Evolutionary conservation across 495 filamentous ascomycete genomes (phyloP), one percentile per base, ranked within the genome.

Genomic region (Penicillium tannophilum): DNA sequence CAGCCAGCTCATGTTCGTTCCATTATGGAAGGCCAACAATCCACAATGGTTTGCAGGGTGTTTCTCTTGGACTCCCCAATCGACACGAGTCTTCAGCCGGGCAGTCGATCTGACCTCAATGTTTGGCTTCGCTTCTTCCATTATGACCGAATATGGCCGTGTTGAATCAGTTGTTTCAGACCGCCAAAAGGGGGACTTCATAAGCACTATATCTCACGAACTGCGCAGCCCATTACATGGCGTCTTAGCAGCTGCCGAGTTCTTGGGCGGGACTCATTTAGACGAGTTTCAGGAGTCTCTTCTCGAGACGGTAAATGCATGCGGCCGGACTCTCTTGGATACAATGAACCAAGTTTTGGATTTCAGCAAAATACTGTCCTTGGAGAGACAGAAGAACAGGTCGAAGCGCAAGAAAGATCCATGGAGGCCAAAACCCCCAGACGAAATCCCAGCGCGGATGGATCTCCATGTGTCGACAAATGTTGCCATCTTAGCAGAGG

Each of bases 21-120:
- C 88, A 0, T 69, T 91, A 1, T 92, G 87, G 83, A 85, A 90
- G 62, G 75, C 83, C 10, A 81, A 80, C 45, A 78, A 79, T 36
- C 82, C 84, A 12, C 76, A 86, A 36, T 91, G 87, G 87, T 89
- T 84, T 70, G 77, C 84, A 0, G 86, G 86, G 10, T 80, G 79
- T 17, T 82, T 91, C 49, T 81, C 82, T 14, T 91, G 86, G 85
- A 87, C 68, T 44, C 64, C 64, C 10, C 55, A 65, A 4, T 67
- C 74, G 26, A 75, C 65, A 26, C 63, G 64, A 4, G 69, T 79
- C 9, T 75, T 78, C 45, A 74, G 52, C 30, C 57, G 67, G 3
- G 60, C 61, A 0, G 74, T 75, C 2, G 77, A 79, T 52, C 59
- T 79, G 35, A 72, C 70, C 49, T 79, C 81, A 24, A 61, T 86